A percentile compares a stretch with the other conserved stretches of the same genome.
Conservation (phyloP, 1,284 basidiomycete species). For the Takashimella koratensis region DNA sequence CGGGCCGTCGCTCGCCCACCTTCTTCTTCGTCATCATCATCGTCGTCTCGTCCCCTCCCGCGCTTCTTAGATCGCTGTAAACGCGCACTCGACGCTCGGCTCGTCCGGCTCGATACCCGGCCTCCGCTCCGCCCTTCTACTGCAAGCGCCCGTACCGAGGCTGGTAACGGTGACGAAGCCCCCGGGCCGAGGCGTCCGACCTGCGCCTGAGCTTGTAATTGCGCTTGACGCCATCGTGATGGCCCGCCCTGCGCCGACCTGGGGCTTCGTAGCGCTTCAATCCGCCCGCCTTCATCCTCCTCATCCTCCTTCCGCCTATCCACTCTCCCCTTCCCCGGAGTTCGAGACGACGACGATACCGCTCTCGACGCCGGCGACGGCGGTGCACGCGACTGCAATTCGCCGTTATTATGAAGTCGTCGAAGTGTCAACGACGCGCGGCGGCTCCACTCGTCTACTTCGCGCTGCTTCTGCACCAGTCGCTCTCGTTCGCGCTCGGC, state of each 20-base stretch:
- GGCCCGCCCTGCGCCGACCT: no score
- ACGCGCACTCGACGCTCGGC: not conserved
- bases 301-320: slow-evolving; percentile 8
- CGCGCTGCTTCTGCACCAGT: slow-evolving; percentile 6
- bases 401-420: slow-evolving; percentile 6
- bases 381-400: not conserved
- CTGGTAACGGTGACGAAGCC: no score
- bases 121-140: no score
- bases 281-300: slow-evolving; percentile 4
- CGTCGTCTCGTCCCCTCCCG: slow-evolving; percentile 2
- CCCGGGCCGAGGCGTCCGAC: not conserved
- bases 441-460: slow-evolving; percentile 16
- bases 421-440: slow-evolving; percentile 6
- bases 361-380: not conserved
- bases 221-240: not conserved
- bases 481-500: slow-evolving; percentile 4
- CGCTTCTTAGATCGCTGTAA: not conserved
- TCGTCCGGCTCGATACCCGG: not conserved
- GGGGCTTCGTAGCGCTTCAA: no score
- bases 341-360: not conserved
- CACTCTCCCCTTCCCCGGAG: not conserved
- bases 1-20: slow-evolving; percentile 2
- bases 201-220: not conserved
- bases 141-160: no score
- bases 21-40: not conserved